phyloP scores from a whole-genome alignment of 1,284 basidiomycete species.

The Athelia sp. region DNA sequence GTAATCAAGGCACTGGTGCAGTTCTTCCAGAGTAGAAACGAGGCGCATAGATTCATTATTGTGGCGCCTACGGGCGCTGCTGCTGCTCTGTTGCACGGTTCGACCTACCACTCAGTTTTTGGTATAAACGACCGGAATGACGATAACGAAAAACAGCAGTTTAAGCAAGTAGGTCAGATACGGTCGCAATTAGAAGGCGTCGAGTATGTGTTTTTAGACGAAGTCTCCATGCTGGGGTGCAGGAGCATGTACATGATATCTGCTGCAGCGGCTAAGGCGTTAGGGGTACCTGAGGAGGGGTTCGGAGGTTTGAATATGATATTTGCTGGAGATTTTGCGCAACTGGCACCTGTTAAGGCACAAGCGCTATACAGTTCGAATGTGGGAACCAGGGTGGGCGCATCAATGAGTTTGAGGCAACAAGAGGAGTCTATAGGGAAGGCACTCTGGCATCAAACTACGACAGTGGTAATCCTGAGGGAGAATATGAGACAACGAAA shows the following conservation, averaged over 20 bases:
- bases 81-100: constrained; percentile 29
- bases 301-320: constrained; percentile 13
- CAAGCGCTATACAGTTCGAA: constrained; percentile 14
- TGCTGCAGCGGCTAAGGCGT: background rate
- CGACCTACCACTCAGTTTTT: constrained; percentile 32
- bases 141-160: background rate
- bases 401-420: background rate
- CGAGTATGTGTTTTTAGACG: constrained; percentile 31
- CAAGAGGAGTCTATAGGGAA: constrained; percentile 24
- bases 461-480: constrained; percentile 24
- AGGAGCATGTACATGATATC: constrained; percentile 19
- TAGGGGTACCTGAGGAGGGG: background rate
- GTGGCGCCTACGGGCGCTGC: constrained; percentile 33
- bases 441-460: constrained; percentile 26
- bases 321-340: constrained; percentile 17
- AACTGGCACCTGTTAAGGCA: constrained; percentile 9
- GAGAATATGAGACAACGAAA: constrained; percentile 29
- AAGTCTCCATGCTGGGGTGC: constrained; percentile 31
- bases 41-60: constrained; percentile 21
- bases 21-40: constrained; percentile 22
- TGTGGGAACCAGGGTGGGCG: constrained; percentile 6
- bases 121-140: constrained; percentile 16
- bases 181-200: constrained; percentile 18
- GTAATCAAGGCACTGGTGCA: constrained; percentile 21
- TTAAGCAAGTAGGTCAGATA: constrained; percentile 5